Conservation (phyloP, 169 alveolate genomes). For the Plasmodium falciparum region DNA sequence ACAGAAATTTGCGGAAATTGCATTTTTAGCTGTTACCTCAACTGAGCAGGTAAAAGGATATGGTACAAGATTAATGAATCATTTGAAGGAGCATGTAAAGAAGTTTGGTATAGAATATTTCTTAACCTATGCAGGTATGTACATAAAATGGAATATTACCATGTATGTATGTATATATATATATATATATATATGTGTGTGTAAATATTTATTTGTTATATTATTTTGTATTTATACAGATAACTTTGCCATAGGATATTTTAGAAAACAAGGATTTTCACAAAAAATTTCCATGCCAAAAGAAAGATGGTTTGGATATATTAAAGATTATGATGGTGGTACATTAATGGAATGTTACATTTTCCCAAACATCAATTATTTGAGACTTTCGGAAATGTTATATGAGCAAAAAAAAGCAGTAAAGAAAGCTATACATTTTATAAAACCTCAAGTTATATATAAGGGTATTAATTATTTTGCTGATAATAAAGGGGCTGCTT, state of each 20-base stretch:
- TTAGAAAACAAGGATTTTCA: conserved; percentile 97
- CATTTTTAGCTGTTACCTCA: conserved; percentile 98
- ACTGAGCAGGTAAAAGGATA: conserved; percentile 98
- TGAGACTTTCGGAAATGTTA: conserved; percentile 92
- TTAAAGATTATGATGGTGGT: conserved; percentile 99
- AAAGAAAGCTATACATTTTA: conserved; percentile 87
- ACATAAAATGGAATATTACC: no score
- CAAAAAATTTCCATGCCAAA: conserved; percentile 95
- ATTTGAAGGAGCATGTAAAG: conserved; percentile 96
- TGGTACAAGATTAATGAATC: conserved; percentile 99
- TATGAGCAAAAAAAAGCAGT: conserved; percentile 93
- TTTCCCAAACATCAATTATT: conserved; percentile 94
- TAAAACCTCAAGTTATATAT: conserved; percentile 86
- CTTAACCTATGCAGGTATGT: conserved; percentile 93
- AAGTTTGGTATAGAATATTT: conserved; percentile 94
- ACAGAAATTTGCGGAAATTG: conserved; percentile 98
- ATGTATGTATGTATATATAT: background rate
- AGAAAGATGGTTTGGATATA: conserved; percentile 97
- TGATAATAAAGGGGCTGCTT: conserved; percentile 71
- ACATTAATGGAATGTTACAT: conserved; percentile 99
- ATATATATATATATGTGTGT: background rate
- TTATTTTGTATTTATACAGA: conserved; percentile 80
- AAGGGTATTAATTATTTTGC: conserved; percentile 89
- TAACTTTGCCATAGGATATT: conserved; percentile 98
- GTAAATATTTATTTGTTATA: background rate